phyloP scores from a whole-genome alignment of 495 filamentous ascomycete species.

The Penicillium robsamsonii region DNA sequence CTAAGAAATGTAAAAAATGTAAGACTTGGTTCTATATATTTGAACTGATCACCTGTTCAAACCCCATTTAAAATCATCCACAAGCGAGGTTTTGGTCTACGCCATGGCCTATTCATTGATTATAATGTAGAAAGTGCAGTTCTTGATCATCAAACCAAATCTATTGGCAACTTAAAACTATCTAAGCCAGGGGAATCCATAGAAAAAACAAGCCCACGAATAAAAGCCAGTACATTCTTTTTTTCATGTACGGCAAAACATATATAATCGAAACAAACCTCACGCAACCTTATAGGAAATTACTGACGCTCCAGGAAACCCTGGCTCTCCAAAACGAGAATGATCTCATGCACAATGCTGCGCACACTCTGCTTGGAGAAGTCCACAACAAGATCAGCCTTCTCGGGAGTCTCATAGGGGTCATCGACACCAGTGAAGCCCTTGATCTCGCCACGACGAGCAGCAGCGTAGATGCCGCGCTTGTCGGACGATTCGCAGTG shows the following conservation, averaged over 20 bases:
- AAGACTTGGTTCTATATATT: neutral
- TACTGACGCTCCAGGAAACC: slow-evolving; percentile 61
- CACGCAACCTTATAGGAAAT: slow-evolving; percentile 13
- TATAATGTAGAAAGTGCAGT: neutral
- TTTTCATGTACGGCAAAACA: slow-evolving; percentile 21
- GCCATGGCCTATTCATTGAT: neutral
- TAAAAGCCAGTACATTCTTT: slow-evolving; percentile 21
- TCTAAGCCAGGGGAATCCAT: slow-evolving; percentile 31
- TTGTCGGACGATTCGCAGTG: slow-evolving; percentile 94
- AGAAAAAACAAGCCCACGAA: slow-evolving; percentile 16
- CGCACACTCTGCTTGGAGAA: slow-evolving; percentile 80
- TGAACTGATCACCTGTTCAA: neutral
- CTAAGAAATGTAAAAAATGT: neutral
- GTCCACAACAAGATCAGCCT: slow-evolving; percentile 84
- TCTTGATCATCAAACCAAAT: slow-evolving; percentile 3
- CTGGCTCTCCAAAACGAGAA: slow-evolving; percentile 84
- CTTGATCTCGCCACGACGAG: slow-evolving; percentile 89
- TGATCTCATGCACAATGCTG: slow-evolving; percentile 94
- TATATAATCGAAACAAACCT: slow-evolving; percentile 15
- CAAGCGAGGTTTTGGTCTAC: too few species aligned
- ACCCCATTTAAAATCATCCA: too few species aligned
- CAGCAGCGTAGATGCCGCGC: slow-evolving; percentile 82
- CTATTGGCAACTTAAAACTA: slow-evolving; percentile 16
- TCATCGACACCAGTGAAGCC: slow-evolving; percentile 98
- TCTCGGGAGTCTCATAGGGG: slow-evolving; percentile 83